A percentile compares a stretch with the other conserved stretches of the same genome.
Evolutionary conservation across 805 yeast genomes (phyloP).

Genomic region (Spathaspora girioi): DNA sequence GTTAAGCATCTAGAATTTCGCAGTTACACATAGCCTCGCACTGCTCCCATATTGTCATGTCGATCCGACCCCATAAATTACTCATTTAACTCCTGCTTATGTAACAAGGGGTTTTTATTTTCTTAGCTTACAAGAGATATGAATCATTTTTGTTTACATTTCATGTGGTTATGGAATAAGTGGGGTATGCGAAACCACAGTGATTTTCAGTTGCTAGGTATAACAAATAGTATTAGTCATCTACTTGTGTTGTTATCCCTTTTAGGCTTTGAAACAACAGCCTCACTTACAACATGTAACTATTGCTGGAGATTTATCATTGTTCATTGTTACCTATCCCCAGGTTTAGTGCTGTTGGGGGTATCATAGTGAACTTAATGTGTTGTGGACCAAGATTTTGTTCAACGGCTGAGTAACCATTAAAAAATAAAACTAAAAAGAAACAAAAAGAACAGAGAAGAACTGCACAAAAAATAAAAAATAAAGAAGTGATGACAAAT

Average conservation of each 20-base stretch:
- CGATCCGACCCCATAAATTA: not conserved
- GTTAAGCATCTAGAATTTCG: not conserved
- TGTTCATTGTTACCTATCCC: not conserved
- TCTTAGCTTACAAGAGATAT: not conserved
- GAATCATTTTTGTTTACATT: not conserved
- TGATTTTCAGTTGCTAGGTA: not conserved
- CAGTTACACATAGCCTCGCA: not conserved
- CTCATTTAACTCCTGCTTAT: not conserved
- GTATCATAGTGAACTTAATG: too few relatives aligned
- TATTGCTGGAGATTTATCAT: too few relatives aligned
- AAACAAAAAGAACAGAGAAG: not conserved
- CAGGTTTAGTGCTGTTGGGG: too few relatives aligned
- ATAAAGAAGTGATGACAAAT: not conserved
- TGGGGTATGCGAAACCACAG: not conserved
- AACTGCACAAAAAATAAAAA: not conserved
- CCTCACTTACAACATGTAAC: too few relatives aligned
- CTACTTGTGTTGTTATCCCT: not conserved
- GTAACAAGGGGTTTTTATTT: not conserved
- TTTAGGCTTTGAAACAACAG: too few relatives aligned
- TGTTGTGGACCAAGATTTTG: not conserved
- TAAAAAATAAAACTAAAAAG: not conserved
- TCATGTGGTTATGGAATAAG: not conserved
- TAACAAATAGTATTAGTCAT: not conserved
- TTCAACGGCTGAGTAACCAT: not conserved
- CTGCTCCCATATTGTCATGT: not conserved